Conservation (phyloP, 2,329 filamentous ascomycete genomes). For the Cercospora sp. region DNA sequence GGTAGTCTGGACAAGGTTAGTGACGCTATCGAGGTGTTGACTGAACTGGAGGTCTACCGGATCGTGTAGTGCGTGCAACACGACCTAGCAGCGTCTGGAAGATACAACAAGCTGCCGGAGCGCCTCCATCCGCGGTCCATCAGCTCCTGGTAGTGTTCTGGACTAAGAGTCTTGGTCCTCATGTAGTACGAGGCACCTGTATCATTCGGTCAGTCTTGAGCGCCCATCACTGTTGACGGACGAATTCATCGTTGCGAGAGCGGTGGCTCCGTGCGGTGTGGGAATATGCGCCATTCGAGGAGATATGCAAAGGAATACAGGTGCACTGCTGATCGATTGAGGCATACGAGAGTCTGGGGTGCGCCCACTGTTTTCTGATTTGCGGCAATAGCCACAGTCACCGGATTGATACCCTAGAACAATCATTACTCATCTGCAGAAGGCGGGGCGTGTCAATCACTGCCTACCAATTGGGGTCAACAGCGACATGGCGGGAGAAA, state of each 20-base stretch:
- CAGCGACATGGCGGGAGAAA: constrained; percentile 28
- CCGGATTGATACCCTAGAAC: constrained; percentile 50
- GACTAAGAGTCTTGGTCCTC: constrained; percentile 60
- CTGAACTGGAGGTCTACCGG: constrained; percentile 41
- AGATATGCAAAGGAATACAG: background rate
- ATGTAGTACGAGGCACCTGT: constrained; percentile 74
- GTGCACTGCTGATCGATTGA: constrained; percentile 11
- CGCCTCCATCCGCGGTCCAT: constrained; percentile 76
- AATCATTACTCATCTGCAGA: background rate
- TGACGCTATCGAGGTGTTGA: background rate
- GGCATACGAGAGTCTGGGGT: constrained; percentile 53
- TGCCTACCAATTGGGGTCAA: constrained; percentile 38
- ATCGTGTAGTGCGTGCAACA: constrained; percentile 94
- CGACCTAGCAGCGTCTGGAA: constrained; percentile 73
- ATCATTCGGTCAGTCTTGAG: constrained; percentile 8
- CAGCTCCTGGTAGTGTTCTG: constrained; percentile 69
- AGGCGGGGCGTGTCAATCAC: background rate
- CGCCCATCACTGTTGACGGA: background rate
- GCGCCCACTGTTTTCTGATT: constrained; percentile 48
- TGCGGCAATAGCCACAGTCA: constrained; percentile 55
- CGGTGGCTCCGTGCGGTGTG: background rate
- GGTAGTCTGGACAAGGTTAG: constrained; percentile 55
- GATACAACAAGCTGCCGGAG: constrained; percentile 67
- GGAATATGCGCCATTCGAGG: background rate
- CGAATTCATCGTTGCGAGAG: background rate